Conservation (phyloP, 176 grass and related monocot genomes). For the Luzula sylvatica region DNA sequence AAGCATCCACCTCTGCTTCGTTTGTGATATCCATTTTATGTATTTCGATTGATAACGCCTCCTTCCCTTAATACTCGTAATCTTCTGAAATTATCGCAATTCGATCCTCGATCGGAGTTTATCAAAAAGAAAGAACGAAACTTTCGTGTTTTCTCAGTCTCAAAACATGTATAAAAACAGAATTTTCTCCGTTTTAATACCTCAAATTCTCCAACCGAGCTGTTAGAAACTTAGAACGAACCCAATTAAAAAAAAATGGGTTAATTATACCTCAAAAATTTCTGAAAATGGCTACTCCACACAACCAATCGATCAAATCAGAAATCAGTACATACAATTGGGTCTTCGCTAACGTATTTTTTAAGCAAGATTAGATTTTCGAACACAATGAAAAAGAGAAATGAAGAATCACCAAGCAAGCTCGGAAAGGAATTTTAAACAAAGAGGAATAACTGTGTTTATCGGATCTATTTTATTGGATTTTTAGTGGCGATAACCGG, state of each 20-base stretch:
- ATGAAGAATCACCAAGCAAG: neutral
- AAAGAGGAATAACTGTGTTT: neutral
- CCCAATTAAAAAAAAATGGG: neutral
- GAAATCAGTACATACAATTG: neutral
- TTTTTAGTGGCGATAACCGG: neutral
- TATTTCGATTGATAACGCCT: too few relatives aligned
- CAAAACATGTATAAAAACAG: too few relatives aligned
- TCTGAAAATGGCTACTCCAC: conserved; percentile 7
- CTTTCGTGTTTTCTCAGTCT: too few relatives aligned
- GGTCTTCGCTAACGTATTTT: neutral
- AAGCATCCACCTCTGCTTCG: conserved; percentile 52
- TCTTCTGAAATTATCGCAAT: neutral
- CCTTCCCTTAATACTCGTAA: neutral
- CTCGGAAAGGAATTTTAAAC: neutral
- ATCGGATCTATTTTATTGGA: too few relatives aligned
- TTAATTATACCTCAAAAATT: conserved; percentile 5
- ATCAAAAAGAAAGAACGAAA: too few relatives aligned
- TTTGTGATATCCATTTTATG: conserved; percentile 34
- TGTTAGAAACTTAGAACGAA: conserved; percentile 9
- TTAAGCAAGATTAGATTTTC: neutral
- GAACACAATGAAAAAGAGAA: neutral
- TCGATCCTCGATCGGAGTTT: neutral
- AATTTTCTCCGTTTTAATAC: neutral
- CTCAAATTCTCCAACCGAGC: neutral
- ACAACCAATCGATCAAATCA: neutral